A percentile compares a stretch with the other conserved stretches of the same genome.
These are phyloP conservation scores for Cutaneotrichosporon cyanovorans DNA, from an alignment of 1,284 basidiomycete genomes.

Conservation along the genomic window DNA sequence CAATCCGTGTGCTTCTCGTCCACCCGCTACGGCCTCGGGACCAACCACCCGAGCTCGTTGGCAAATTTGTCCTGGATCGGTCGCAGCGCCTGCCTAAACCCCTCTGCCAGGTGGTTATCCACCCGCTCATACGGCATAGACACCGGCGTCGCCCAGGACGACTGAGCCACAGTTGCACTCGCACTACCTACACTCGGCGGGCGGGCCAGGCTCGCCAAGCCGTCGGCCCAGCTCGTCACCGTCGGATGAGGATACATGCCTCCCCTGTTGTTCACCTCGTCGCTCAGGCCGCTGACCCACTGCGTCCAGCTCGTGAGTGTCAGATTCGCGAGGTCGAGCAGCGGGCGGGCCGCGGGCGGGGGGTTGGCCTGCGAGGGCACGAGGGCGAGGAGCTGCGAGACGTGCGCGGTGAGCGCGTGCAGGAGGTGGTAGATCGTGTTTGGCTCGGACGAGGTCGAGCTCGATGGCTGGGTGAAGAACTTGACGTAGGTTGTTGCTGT, in stretches of 20 bases:
- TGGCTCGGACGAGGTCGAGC: constrained; percentile 14
- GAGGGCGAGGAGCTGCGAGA: constrained; percentile 24
- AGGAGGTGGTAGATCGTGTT: constrained; percentile 33
- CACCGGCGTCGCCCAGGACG: constrained; percentile 14
- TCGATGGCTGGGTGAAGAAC: constrained; percentile 24
- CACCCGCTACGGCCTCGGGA: no score
- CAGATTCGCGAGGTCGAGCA: constrained; percentile 30
- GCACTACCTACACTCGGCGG: not conserved
- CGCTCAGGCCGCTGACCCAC: constrained; percentile 27
- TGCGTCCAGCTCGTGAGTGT: constrained; percentile 27
- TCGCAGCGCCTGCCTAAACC: constrained; percentile 28
- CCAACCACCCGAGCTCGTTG: constrained; percentile 34
- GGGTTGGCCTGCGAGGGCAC: constrained; percentile 23
- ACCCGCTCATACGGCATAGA: not conserved
- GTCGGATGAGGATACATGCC: constrained; percentile 37
- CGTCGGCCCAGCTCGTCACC: constrained; percentile 30
- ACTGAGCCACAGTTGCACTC: not conserved
- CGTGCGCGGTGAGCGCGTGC: constrained; percentile 24
- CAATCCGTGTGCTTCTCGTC: no score
- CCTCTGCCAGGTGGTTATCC: constrained; percentile 18
- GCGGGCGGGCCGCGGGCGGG: constrained; percentile 12
- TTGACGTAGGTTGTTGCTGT: constrained; percentile 36
- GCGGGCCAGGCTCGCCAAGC: constrained; percentile 21
- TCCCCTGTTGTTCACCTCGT: constrained; percentile 36
- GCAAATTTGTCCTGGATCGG: constrained; percentile 27